Evolutionary conservation across 169 alveolate genomes (phyloP).

Genomic region (Eimeria necatrix): DNA sequence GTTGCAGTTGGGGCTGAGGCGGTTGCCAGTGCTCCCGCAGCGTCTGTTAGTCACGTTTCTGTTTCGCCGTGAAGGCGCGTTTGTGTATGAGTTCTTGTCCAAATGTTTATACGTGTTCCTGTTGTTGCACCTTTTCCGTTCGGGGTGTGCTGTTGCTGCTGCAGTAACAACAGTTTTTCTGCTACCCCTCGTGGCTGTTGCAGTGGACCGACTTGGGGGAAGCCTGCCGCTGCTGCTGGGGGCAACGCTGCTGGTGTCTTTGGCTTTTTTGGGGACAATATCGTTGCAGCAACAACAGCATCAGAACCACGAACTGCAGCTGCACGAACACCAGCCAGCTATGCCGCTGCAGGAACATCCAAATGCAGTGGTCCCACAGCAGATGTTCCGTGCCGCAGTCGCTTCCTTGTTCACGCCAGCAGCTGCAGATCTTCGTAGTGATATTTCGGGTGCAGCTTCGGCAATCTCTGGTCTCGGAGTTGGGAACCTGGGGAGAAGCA

Average conservation of each 20-base stretch:
- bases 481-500: neutral
- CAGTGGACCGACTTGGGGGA: slow-evolving; percentile 21
- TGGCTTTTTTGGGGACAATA: neutral
- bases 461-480: neutral
- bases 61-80: neutral
- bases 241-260: slow-evolving; percentile 26
- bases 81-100: neutral
- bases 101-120: neutral
- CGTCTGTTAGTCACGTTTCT: neutral
- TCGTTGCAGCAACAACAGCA: slow-evolving; percentile 31
- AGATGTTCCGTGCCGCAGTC: neutral
- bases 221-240: slow-evolving; percentile 37
- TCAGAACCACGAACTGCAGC: neutral
- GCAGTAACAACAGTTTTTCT: slow-evolving; percentile 20
- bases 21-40: neutral
- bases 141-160: neutral
- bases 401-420: neutral
- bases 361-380: neutral
- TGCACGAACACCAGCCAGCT: too few species aligned
- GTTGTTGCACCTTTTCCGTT: neutral
- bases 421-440: neutral
- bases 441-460: neutral
- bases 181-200: neutral
- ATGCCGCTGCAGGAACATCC: neutral
- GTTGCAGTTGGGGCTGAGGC: neutral